These are phyloP conservation scores for Cornus florida DNA, from an alignment of 148 eudicot species.

Conservation along the genomic window DNA sequence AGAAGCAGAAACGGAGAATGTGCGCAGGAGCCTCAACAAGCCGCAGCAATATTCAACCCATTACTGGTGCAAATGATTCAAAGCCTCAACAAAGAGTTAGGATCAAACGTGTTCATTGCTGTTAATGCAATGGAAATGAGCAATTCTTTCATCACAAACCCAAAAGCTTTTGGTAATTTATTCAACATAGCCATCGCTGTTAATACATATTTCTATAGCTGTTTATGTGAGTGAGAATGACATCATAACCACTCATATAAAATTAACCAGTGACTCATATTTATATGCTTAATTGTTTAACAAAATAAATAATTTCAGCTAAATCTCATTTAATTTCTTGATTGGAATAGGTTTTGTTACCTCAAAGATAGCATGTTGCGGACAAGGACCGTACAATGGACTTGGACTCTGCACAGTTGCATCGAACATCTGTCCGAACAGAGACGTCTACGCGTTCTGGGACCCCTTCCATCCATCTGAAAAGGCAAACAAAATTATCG, in stretches of 20 bases:
- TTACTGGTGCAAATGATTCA: slow-evolving; percentile 25
- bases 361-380: slow-evolving; percentile 74
- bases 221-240: no score
- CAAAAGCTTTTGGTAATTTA: slow-evolving; percentile 46
- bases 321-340: neutral
- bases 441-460: slow-evolving; percentile 66
- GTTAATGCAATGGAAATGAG: slow-evolving; percentile 46
- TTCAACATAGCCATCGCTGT: neutral
- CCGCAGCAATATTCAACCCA: slow-evolving; percentile 28
- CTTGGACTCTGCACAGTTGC: slow-evolving; percentile 51
- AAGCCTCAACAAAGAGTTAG: slow-evolving; percentile 36
- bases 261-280: no score
- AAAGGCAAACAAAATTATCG: slow-evolving; percentile 56
- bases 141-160: slow-evolving; percentile 51
- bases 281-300: neutral
- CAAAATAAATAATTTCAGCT: neutral
- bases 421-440: slow-evolving; percentile 55
- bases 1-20: slow-evolving; percentile 54
- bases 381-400: slow-evolving; percentile 86
- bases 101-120: slow-evolving; percentile 51
- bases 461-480: slow-evolving; percentile 80
- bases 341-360: slow-evolving; percentile 55
- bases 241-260: no score
- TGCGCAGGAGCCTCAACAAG: slow-evolving; percentile 36
- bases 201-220: no score